Conservation (phyloP, 1,139 yeast species). For the Zygosaccharomyces sapae region DNA sequence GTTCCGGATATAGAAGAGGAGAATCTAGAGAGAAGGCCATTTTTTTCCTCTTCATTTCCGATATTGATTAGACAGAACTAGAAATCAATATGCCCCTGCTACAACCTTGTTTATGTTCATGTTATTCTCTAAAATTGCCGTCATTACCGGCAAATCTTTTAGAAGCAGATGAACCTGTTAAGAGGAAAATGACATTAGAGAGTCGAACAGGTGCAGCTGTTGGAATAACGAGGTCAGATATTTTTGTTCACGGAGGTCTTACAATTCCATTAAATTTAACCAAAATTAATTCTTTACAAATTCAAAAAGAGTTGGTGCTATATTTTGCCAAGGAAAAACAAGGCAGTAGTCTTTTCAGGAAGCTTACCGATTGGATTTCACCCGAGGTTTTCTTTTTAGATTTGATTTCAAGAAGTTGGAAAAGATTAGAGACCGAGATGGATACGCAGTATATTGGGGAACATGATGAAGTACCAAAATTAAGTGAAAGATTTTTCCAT, state of each 20-base stretch:
- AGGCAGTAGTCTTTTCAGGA: slow-evolving; percentile 21
- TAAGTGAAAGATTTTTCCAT: slow-evolving; percentile 57
- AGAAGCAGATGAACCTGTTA: slow-evolving; percentile 21
- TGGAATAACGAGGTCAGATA: slow-evolving; percentile 51
- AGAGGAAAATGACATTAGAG: slow-evolving; percentile 39
- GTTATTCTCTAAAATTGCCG: slow-evolving; percentile 36
- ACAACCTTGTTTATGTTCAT: slow-evolving; percentile 37
- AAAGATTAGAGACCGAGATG: slow-evolving; percentile 37
- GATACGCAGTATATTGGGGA: slow-evolving; percentile 5
- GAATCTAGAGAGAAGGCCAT: too few relatives aligned
- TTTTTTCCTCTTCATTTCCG: too few relatives aligned
- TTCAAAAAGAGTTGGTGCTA: slow-evolving; percentile 30
- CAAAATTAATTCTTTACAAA: slow-evolving; percentile 36
- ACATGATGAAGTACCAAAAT: slow-evolving; percentile 31
- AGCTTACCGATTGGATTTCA: slow-evolving; percentile 45
- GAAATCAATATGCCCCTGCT: slow-evolving; percentile 32
- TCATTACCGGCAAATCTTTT: slow-evolving; percentile 12
- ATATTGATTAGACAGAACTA: not conserved
- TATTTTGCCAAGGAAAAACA: slow-evolving; percentile 27
- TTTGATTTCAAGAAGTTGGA: slow-evolving; percentile 57
- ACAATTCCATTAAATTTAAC: slow-evolving; percentile 51
- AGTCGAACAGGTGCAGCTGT: slow-evolving; percentile 67
- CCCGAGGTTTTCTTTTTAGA: slow-evolving; percentile 55
- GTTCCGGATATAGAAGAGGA: too few relatives aligned
- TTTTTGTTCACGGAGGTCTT: slow-evolving; percentile 65